These are phyloP conservation scores for Apiosordaria backusii DNA, from an alignment of 495 filamentous ascomycete species.

Conservation along the genomic window DNA sequence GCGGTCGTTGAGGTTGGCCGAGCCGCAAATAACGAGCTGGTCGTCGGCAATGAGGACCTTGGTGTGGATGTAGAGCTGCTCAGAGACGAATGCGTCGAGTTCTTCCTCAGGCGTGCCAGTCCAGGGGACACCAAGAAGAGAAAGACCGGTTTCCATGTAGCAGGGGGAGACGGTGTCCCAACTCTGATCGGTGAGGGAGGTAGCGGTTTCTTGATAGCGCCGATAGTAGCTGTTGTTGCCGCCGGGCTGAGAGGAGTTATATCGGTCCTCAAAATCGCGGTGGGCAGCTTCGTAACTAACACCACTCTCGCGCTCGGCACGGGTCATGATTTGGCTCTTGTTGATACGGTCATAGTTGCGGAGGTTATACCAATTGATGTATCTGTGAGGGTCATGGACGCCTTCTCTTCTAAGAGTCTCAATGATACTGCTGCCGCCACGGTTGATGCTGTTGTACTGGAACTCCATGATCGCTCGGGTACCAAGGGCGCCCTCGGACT, in stretches of 20 bases:
- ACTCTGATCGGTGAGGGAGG: conserved; percentile 47
- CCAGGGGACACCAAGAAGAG: conserved; percentile 80
- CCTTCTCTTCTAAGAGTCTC: conserved; percentile 70
- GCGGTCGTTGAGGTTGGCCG: conserved; percentile 92
- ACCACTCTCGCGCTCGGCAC: conserved; percentile 63
- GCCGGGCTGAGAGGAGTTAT: conserved; percentile 30
- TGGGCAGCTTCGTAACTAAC: conserved; percentile 71
- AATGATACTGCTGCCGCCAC: conserved; percentile 84
- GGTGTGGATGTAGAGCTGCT: conserved; percentile 91
- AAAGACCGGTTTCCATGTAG: conserved; percentile 78
- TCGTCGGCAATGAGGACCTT: conserved; percentile 96
- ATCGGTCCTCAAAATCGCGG: conserved; percentile 58
- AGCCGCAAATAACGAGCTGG: conserved; percentile 81
- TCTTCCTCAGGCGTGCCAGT: conserved; percentile 67
- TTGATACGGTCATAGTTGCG: conserved; percentile 93
- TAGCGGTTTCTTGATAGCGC: conserved; percentile 66
- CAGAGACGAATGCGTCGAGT: conserved; percentile 83
- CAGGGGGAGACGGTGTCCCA: conserved; percentile 78
- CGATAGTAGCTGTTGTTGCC: conserved; percentile 43
- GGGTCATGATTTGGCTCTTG: conserved; percentile 57
- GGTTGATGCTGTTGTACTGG: conserved; percentile 71
- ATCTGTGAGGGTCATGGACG: conserved; percentile 63
- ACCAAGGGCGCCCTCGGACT: conserved; percentile 71
- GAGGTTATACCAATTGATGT: conserved; percentile 94
- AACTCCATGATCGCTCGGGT: conserved; percentile 97